phyloP scores from a whole-genome alignment of 2,329 filamentous ascomycete species.

The Aureobasidium sp. region DNA sequence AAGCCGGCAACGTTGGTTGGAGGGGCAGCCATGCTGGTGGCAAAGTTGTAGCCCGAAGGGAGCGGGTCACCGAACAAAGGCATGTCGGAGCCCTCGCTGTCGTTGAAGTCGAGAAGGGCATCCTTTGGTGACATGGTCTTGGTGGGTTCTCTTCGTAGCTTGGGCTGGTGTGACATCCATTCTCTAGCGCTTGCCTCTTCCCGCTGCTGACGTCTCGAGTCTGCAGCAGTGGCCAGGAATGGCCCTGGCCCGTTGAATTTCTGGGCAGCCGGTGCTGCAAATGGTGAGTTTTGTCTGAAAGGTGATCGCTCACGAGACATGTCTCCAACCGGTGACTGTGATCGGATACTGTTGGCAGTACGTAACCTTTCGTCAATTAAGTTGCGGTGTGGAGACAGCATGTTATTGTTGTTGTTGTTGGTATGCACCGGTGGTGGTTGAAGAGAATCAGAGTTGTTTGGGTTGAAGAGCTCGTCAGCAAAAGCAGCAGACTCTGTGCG shows the following conservation, averaged over 20 bases:
- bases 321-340: constrained; percentile 44
- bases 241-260: constrained; percentile 33
- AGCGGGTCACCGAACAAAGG: constrained; percentile 27
- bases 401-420: constrained; percentile 48
- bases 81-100: constrained; percentile 55
- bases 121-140: constrained; percentile 95
- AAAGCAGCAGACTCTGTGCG: constrained; percentile 81
- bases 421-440: constrained; percentile 47
- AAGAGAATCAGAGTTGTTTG: constrained; percentile 47
- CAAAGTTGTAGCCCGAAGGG: constrained; percentile 32
- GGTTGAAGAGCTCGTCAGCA: constrained; percentile 75
- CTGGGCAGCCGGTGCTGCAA: constrained; percentile 30
- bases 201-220: constrained; percentile 53
- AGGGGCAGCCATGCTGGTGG: constrained; percentile 23
- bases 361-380: constrained; percentile 69
- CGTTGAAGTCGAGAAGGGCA: constrained; percentile 71
- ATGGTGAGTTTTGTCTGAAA: constrained; percentile 58
- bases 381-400: constrained; percentile 44
- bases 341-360: constrained; percentile 64
- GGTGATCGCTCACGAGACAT: constrained; percentile 64
- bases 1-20: constrained; percentile 15
- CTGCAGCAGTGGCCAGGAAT: constrained; percentile 46
- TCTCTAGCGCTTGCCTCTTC: constrained; percentile 48
- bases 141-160: constrained; percentile 34
- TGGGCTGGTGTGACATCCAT: constrained; percentile 24